Conservation (phyloP, 192 early-diverging fungal genomes). For the Linnemannia hyalina region DNA sequence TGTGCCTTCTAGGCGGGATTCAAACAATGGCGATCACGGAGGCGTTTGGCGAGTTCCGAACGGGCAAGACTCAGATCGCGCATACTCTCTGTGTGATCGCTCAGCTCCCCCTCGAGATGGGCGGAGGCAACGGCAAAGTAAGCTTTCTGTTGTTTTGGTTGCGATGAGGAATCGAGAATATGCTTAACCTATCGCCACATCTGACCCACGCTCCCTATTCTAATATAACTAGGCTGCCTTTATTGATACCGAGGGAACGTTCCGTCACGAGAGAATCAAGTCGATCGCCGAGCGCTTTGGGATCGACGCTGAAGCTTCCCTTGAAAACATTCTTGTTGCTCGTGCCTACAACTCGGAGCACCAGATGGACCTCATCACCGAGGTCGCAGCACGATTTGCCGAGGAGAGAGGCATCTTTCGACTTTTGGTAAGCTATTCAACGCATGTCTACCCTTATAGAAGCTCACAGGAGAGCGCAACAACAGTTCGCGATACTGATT, state of each 20-base stretch:
- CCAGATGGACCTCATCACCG: conserved; percentile 84
- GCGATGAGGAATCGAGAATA: conserved; percentile 59
- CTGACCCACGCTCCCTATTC: background rate
- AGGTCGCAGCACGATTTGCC: conserved; percentile 78
- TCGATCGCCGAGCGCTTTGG: conserved; percentile 81
- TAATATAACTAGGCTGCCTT: conserved; percentile 46
- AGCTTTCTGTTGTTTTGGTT: background rate
- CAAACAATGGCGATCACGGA: conserved; percentile 89
- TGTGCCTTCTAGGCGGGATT: conserved; percentile 68
- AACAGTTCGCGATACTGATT: background rate
- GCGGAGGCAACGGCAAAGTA: conserved; percentile 84
- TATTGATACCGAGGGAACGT: conserved; percentile 79
- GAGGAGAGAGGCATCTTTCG: conserved; percentile 73
- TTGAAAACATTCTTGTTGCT: conserved; percentile 85
- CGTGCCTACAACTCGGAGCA: conserved; percentile 89
- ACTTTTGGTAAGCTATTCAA: conserved; percentile 57
- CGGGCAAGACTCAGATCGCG: conserved; percentile 87
- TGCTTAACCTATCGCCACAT: conserved; percentile 5
- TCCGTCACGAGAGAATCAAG: conserved; percentile 84
- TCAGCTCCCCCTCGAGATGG: conserved; percentile 78
- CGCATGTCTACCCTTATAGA: background rate
- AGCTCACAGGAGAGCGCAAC: background rate
- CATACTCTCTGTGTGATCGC: conserved; percentile 84
- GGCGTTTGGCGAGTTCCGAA: conserved; percentile 89
- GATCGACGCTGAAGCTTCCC: conserved; percentile 68